Percentiles rank a stretch among this genome's conserved stretches.
phyloP scores from a whole-genome alignment of 306 rosid genomes.

The Notholithocarpus densiflorus region DNA sequence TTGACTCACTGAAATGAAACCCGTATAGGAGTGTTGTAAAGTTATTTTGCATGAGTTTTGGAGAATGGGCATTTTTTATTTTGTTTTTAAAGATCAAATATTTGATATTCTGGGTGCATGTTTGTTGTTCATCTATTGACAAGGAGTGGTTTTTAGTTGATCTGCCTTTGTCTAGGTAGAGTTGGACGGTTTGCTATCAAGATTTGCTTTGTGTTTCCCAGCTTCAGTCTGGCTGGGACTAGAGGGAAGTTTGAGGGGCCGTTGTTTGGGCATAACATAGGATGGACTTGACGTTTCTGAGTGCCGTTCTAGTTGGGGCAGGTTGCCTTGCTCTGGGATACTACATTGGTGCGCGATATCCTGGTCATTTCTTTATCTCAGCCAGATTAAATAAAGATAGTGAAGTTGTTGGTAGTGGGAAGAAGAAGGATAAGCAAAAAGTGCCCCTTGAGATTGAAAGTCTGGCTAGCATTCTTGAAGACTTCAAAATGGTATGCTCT shows the following conservation, averaged over 20 bases:
- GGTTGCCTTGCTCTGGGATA: conserved; percentile 87
- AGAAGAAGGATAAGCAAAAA: conserved; percentile 43
- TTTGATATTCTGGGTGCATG: neutral
- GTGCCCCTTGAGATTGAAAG: conserved; percentile 72
- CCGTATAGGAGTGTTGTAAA: neutral
- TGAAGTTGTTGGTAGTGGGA: conserved; percentile 27
- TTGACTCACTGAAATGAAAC: neutral
- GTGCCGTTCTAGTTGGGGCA: conserved; percentile 77
- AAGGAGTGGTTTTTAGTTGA: neutral
- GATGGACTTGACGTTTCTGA: conserved; percentile 81
- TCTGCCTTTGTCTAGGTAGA: neutral
- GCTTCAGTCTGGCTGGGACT: neutral
- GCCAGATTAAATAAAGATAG: conserved; percentile 30
- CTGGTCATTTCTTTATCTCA: conserved; percentile 39
- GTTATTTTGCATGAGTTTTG: neutral
- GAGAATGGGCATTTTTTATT: neutral
- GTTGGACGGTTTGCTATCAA: conserved; percentile 2
- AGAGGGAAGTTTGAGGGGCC: neutral
- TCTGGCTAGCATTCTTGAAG: conserved; percentile 66
- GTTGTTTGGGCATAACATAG: conserved; percentile 1
- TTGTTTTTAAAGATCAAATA: neutral
- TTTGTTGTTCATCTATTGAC: neutral
- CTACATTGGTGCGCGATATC: conserved; percentile 66
- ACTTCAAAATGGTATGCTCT: conserved; percentile 77
- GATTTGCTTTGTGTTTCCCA: neutral